Evolutionary conservation across 768 basidiomycete species (phyloP), one percentile per base, ranked within the genome.

Genomic region (Xerocomellus amylosporus): DNA sequence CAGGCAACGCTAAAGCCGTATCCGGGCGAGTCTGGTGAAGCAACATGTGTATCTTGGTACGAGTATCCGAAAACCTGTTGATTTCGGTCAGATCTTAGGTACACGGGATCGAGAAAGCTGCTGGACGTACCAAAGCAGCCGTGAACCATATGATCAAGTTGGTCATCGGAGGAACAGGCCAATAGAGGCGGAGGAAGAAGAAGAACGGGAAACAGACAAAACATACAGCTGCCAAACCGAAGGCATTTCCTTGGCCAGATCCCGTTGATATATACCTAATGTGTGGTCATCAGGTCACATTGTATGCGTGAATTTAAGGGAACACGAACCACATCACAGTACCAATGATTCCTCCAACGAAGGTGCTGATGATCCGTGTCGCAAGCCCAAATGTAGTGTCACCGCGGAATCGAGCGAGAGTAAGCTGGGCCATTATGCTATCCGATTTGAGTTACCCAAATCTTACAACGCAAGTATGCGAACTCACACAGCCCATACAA

Each of bases 361-460:
- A 86, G 1, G 89, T 90, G 45, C 81, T 81, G 6, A 78, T 36
- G 20, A 88, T 76, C 52, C 89, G 79, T 1, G 81, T 74, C 5
- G 82, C 70, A 14, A 88, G 75, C 3, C 80, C 86, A 54, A 87
- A 87, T 0, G 81, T 77, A 0, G 88, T 92, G 49, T 92, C 89
- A 1, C 88, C 89, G 43, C 85, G 77, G 63, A 88, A 90, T 17
- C 88, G 80, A 9, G 85, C 74, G 0, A 88, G 67, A 0, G 87
- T 87, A 7, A 89, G 72, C 61, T 90, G 88, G 0, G 81, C 87
- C 85, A 90, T 88, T 63, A 90, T 77, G 17, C 85, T 88, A 50
- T 17, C 2, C 22, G 34, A 17, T 4, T 44, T 58, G 30, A 55
- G 51, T 38, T 33, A 53, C 39, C 14, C 22, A 31, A n/a, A 30